Conservation (phyloP, 345 rosid genomes). For the Erysimum cheiranthoides region DNA sequence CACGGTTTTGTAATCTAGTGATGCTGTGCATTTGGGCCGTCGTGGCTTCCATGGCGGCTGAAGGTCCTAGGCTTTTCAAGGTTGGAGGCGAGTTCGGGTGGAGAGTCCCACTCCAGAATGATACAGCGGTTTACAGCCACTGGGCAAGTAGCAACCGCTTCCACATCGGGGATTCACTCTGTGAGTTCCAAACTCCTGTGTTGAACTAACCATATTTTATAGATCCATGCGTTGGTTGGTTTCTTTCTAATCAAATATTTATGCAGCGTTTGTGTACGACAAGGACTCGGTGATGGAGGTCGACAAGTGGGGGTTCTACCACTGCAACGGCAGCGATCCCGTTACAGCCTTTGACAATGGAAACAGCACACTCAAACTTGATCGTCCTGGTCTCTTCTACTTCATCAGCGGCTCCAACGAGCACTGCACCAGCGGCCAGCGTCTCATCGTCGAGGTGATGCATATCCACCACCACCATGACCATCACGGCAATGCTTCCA, state of each 20-base stretch:
- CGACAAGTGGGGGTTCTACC: constrained; percentile 78
- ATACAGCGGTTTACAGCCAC: constrained; percentile 51
- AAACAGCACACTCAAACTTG: constrained; percentile 58
- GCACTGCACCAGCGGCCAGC: constrained; percentile 80
- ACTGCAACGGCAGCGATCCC: constrained; percentile 63
- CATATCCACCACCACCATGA: constrained; percentile 53
- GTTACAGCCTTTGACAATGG: constrained; percentile 61
- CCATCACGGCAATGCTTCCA: constrained; percentile 40
- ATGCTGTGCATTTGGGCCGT: constrained; percentile 23
- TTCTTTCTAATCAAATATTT: neutral
- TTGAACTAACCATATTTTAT: no score
- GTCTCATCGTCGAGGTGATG: constrained; percentile 75
- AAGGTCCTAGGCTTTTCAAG: constrained; percentile 54
- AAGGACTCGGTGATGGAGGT: constrained; percentile 78
- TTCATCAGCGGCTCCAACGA: constrained; percentile 65
- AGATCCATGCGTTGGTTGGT: no score
- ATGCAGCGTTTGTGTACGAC: constrained; percentile 62
- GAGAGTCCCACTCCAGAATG: constrained; percentile 59
- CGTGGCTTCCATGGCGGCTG: constrained; percentile 36
- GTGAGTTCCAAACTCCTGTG: constrained; percentile 48
- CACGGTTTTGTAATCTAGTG: neutral
- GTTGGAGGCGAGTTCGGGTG: constrained; percentile 75
- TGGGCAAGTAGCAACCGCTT: constrained; percentile 76
- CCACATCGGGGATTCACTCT: constrained; percentile 69
- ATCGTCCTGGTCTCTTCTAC: constrained; percentile 76